Conservation (phyloP, 768 basidiomycete genomes). For the Pisolithus marmoratus region DNA sequence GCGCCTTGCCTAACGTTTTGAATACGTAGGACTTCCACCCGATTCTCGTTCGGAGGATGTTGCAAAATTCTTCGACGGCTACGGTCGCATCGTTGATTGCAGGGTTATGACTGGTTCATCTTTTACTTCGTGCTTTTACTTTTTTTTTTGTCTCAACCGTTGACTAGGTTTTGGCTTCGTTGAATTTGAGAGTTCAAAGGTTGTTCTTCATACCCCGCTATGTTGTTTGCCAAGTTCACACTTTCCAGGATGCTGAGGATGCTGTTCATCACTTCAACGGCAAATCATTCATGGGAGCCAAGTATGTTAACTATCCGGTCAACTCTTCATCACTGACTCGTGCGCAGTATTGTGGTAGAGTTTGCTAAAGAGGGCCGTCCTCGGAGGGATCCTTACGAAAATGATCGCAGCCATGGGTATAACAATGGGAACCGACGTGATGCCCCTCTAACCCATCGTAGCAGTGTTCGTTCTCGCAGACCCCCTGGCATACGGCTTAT, state of each 20-base stretch:
- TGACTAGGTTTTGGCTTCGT: constrained; percentile 87
- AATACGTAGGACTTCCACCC: constrained; percentile 61
- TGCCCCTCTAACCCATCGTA: constrained; percentile 15
- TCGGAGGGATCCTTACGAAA: constrained; percentile 70
- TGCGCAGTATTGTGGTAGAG: constrained; percentile 83
- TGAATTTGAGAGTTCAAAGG: constrained; percentile 87
- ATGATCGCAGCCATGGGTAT: constrained; percentile 54
- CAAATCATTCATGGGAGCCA: constrained; percentile 83
- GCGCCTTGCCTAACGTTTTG: constrained; percentile 2
- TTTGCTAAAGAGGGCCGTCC: constrained; percentile 91
- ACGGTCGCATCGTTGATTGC: constrained; percentile 84
- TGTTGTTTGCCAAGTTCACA: constrained; percentile 7
- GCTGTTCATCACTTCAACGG: constrained; percentile 84
- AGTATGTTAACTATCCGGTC: constrained; percentile 28
- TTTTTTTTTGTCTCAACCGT: neutral
- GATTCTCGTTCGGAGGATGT: constrained; percentile 83
- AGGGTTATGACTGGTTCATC: constrained; percentile 88
- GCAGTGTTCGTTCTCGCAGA: constrained; percentile 61
- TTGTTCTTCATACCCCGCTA: constrained; percentile 13
- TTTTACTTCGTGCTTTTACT: neutral
- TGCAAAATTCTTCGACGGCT: constrained; percentile 84
- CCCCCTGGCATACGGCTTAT: constrained; percentile 80
- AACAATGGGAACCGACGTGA: neutral
- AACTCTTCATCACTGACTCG: constrained; percentile 1
- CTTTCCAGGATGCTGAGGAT: constrained; percentile 84